These are phyloP conservation scores for Penicillium sp. DNA, from an alignment of 2,329 filamentous ascomycete genomes.

Conservation along the genomic window DNA sequence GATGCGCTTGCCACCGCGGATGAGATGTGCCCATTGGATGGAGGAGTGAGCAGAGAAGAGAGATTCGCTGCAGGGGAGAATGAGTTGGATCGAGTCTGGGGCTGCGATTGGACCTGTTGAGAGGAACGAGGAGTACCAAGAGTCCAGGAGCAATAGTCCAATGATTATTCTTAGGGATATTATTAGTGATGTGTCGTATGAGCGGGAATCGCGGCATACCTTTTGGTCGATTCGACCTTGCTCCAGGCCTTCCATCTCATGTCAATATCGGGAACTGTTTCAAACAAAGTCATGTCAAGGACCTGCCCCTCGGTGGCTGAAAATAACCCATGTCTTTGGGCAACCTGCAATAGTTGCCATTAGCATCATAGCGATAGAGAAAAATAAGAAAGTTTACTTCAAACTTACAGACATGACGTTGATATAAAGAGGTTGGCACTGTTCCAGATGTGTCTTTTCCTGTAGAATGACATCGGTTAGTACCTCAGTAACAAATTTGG, in stretches of 20 bases:
- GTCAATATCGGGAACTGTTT: conserved; percentile 38
- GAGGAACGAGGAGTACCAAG: conserved; percentile 43
- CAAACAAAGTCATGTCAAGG: conserved; percentile 36
- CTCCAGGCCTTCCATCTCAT: conserved; percentile 47
- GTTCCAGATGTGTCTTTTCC: conserved; percentile 40
- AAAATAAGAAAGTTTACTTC: background rate
- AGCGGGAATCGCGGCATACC: conserved; percentile 19
- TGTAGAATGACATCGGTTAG: conserved; percentile 11
- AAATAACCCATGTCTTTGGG: conserved; percentile 46
- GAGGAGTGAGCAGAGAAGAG: conserved; percentile 38
- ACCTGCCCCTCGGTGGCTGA: conserved; percentile 40
- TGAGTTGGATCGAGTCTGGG: conserved; percentile 41
- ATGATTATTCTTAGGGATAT: conserved; percentile 34
- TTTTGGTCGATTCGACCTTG: conserved; percentile 45
- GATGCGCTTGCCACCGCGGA: conserved; percentile 29
- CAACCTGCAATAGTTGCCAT: conserved; percentile 23
- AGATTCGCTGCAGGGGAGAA: conserved; percentile 40
- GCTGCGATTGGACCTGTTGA: conserved; percentile 41
- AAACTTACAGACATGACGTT: conserved; percentile 39
- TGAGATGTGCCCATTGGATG: conserved; percentile 32
- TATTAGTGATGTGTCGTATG: conserved; percentile 4
- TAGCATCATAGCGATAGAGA: background rate
- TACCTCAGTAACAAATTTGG: background rate
- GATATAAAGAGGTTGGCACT: conserved; percentile 45
- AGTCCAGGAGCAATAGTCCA: conserved; percentile 40